Evolutionary conservation across 129 eudicot genomes (phyloP).

Genomic region (Mikania micrantha): DNA sequence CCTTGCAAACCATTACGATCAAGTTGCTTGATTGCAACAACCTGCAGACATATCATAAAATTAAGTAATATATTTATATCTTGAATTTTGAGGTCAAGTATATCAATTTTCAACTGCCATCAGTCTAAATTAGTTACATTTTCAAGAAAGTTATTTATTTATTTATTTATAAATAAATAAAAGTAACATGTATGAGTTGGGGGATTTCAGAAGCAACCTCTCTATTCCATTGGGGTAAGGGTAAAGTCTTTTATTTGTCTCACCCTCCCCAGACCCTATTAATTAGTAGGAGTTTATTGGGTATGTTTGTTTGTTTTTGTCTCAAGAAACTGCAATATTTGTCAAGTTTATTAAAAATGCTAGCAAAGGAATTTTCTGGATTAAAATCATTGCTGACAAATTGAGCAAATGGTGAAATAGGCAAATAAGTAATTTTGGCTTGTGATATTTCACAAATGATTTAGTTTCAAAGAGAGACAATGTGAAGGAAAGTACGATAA

Average conservation of each 20-base stretch:
- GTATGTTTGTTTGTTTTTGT: too few relatives aligned
- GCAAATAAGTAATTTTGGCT: background rate
- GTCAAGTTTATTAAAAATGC: background rate
- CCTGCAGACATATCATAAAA: constrained; percentile 30
- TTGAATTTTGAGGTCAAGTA: background rate
- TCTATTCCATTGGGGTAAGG: too few relatives aligned
- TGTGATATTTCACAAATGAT: background rate
- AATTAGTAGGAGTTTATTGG: too few relatives aligned
- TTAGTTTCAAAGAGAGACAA: background rate
- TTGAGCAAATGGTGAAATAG: background rate
- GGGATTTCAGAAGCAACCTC: too few relatives aligned
- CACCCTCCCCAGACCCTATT: too few relatives aligned
- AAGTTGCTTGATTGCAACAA: constrained; percentile 93
- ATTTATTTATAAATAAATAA: background rate
- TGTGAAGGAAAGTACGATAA: background rate
- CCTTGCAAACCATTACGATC: constrained; percentile 93
- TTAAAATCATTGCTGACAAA: background rate
- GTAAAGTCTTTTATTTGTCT: too few relatives aligned
- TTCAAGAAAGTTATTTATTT: background rate
- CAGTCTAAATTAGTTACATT: background rate
- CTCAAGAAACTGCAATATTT: background rate
- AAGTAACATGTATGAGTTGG: too few relatives aligned
- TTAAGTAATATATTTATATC: background rate
- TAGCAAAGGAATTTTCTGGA: background rate
- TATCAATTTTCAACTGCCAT: background rate